A percentile compares a stretch with the other conserved stretches of the same genome.
Conservation (phyloP, 2,329 filamentous ascomycete genomes). For the Fusarium vanettenii region DNA sequence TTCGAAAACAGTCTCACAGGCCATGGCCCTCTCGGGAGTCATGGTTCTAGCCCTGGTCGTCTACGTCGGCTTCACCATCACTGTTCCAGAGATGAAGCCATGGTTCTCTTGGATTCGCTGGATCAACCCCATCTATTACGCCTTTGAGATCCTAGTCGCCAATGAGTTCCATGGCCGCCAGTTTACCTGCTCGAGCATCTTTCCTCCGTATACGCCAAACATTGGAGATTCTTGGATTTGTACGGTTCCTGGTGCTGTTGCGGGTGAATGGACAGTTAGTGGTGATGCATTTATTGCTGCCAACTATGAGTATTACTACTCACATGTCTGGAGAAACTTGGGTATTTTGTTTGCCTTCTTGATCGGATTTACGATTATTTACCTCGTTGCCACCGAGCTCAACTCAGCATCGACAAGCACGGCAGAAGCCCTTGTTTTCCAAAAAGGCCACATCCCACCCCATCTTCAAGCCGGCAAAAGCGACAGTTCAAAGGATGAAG, state of each 20-base stretch:
- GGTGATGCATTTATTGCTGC: slow-evolving; percentile 70
- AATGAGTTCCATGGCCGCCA: slow-evolving; percentile 75
- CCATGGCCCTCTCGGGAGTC: slow-evolving; percentile 64
- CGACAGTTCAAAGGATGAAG: slow-evolving; percentile 44
- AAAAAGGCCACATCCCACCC: slow-evolving; percentile 62
- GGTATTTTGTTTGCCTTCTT: slow-evolving; percentile 75
- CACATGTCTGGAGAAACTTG: slow-evolving; percentile 74
- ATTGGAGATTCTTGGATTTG: slow-evolving; percentile 64
- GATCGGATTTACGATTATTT: slow-evolving; percentile 71
- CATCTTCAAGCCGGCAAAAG: slow-evolving; percentile 50
- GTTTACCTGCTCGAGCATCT: slow-evolving; percentile 65
- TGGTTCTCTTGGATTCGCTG: slow-evolving; percentile 84
- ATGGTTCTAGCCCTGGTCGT: slow-evolving; percentile 65
- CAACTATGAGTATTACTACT: slow-evolving; percentile 67
- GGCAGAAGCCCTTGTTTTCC: slow-evolving; percentile 78
- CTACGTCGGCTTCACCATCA: slow-evolving; percentile 42
- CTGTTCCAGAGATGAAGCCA: slow-evolving; percentile 58
- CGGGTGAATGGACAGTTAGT: slow-evolving; percentile 65
- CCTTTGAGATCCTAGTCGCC: slow-evolving; percentile 77
- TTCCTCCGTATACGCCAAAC: slow-evolving; percentile 59
- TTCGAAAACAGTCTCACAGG: slow-evolving; percentile 73
- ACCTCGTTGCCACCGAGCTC: slow-evolving; percentile 72
- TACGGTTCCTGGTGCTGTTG: slow-evolving; percentile 63
- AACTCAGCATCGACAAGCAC: slow-evolving; percentile 72
- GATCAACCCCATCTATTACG: slow-evolving; percentile 79